These are phyloP conservation scores for Picea abies DNA, from an alignment of 83 land plant genomes.

Conservation along the genomic window DNA sequence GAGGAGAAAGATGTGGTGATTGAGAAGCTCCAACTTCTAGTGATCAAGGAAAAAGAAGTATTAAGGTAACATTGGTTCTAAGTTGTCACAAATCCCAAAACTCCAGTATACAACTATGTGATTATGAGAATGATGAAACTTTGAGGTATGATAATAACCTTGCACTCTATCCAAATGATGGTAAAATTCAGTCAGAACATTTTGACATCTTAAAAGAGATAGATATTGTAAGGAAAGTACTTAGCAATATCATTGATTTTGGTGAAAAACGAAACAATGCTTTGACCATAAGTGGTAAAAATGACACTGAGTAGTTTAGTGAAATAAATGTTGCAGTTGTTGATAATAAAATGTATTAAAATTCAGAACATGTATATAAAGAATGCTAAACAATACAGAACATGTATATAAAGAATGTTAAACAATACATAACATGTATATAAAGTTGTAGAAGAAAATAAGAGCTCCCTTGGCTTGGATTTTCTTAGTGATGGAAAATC, in stretches of 20 bases:
- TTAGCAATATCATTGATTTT: conserved; percentile 26
- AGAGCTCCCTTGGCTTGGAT: conserved; percentile 41
- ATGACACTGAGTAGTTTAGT: background rate
- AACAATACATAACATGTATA: conserved; percentile 38
- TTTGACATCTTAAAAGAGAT: conserved; percentile 18
- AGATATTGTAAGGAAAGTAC: conserved; percentile 29
- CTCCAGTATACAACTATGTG: background rate
- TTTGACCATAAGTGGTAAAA: background rate
- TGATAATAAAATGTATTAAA: background rate
- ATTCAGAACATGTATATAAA: background rate
- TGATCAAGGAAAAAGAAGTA: conserved; percentile 26
- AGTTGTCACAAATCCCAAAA: too few species aligned
- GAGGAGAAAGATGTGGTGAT: conserved; percentile 49
- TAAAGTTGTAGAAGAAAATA: conserved; percentile 36
- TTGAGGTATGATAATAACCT: background rate
- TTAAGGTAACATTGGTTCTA: too few species aligned
- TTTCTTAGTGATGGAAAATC: conserved; percentile 32
- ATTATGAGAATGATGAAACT: background rate
- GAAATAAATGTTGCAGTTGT: background rate
- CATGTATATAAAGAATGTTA: conserved; percentile 14
- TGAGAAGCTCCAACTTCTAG: conserved; percentile 34
- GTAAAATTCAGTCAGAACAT: conserved; percentile 15
- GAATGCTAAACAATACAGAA: background rate
- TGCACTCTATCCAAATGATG: conserved; percentile 3
- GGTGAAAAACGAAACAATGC: background rate